Evolutionary conservation across 495 filamentous ascomycete species (phyloP).

Genomic region (Neurospora sp.): DNA sequence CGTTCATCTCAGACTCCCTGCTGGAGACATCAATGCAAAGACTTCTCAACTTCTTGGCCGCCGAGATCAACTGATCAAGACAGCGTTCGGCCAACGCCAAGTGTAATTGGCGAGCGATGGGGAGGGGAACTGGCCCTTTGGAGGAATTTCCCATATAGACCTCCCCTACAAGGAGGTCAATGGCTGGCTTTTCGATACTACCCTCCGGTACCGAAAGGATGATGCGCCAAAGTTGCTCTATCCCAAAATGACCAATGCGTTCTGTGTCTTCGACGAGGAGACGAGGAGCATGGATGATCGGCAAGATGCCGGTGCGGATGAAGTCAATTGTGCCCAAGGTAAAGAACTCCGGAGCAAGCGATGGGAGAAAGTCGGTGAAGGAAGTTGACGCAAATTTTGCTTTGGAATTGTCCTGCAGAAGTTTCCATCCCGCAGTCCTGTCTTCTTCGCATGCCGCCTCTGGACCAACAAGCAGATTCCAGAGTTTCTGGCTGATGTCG

Average conservation of each 20-base stretch:
- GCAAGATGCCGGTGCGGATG: constrained; percentile 38
- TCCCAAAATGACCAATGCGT: constrained; percentile 41
- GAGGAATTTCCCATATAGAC: constrained; percentile 54
- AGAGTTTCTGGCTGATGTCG: constrained; percentile 52
- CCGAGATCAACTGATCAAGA: constrained; percentile 58
- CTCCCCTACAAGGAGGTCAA: constrained; percentile 53
- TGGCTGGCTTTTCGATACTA: constrained; percentile 59
- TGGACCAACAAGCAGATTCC: constrained; percentile 56
- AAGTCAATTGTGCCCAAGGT: constrained; percentile 59
- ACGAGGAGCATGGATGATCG: constrained; percentile 1
- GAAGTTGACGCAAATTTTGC: constrained; percentile 54
- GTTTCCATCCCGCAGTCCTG: constrained; percentile 26
- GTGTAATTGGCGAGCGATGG: constrained; percentile 53
- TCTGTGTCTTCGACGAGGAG: constrained; percentile 24
- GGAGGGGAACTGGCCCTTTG: constrained; percentile 32
- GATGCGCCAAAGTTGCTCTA: constrained; percentile 77
- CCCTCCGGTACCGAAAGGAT: constrained; percentile 59
- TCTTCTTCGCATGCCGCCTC: constrained; percentile 44
- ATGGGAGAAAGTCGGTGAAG: constrained; percentile 55
- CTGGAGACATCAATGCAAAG: constrained; percentile 30
- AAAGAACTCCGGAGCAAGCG: constrained; percentile 52
- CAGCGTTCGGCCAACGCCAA: constrained; percentile 68
- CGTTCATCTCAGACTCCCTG: constrained; percentile 25
- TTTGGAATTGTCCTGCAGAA: constrained; percentile 56
- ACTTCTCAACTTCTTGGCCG: constrained; percentile 51